Evolutionary conservation across 441 rosid species (phyloP).

Genomic region (Corymbia citriodora): DNA sequence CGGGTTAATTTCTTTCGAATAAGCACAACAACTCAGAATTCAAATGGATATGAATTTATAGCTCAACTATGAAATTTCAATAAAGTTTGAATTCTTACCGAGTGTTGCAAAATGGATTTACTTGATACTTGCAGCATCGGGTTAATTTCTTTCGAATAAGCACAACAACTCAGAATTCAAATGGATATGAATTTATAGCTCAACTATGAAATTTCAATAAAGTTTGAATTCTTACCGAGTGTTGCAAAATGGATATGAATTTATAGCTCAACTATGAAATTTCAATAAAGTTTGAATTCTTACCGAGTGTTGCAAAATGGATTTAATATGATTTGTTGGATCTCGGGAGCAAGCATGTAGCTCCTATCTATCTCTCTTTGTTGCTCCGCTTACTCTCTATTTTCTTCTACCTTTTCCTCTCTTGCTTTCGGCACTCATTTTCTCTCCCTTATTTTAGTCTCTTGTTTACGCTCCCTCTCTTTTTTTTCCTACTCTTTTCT

Average conservation of each 20-base stretch:
- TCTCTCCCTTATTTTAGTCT: background rate
- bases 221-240: no score
- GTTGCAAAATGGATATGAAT: no score
- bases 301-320: accelerated
- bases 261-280: background rate
- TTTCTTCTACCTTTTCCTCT: background rate
- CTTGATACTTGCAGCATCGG: no score
- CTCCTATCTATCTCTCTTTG: background rate
- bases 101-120: no score
- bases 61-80: background rate
- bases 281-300: background rate
- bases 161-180: no score
- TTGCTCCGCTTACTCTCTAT: background rate
- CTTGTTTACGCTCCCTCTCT: background rate
- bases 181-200: no score
- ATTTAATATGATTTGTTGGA: no score
- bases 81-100: no score
- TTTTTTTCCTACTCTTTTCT: background rate
- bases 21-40: no score
- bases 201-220: no score
- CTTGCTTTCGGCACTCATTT: background rate
- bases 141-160: no score
- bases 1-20: background rate
- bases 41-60: no score
- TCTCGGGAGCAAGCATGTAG: background rate